phyloP scores from a whole-genome alignment of 371 early-diverging fungal species.

The Saksenaea vasiformis region DNA sequence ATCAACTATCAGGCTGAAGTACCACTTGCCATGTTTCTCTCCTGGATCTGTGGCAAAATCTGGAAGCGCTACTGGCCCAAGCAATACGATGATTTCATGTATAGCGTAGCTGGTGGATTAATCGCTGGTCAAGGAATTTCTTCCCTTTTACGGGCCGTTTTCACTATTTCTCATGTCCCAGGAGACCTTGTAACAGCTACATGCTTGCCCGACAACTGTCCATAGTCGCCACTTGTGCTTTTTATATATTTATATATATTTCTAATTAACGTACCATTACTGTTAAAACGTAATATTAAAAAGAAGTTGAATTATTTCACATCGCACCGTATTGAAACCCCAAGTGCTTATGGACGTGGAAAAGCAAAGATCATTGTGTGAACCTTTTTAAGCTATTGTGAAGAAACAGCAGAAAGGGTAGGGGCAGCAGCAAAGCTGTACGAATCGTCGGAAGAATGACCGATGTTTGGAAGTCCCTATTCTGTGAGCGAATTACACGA shows the following conservation, averaged over 20 bases:
- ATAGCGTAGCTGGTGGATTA: conserved; percentile 60
- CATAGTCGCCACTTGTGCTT: conserved; percentile 13
- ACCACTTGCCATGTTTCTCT: conserved; percentile 49
- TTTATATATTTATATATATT: not conserved
- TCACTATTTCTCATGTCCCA: conserved; percentile 35
- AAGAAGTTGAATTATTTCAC: not conserved
- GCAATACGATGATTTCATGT: conserved; percentile 37
- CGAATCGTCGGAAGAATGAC: no score
- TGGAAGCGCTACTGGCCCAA: conserved; percentile 38
- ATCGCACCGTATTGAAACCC: no score
- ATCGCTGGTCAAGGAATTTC: conserved; percentile 74
- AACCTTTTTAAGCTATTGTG: no score
- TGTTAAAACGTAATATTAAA: not conserved
- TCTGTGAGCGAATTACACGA: no score
- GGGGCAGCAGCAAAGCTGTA: no score
- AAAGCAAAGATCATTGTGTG: no score
- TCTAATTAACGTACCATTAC: not conserved
- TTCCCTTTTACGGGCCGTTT: conserved; percentile 59
- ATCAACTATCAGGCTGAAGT: conserved; percentile 46
- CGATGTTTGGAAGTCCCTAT: no score
- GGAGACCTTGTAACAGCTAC: conserved; percentile 16
- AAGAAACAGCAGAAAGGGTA: no score
- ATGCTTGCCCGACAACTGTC: conserved; percentile 27
- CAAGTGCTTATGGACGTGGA: no score
- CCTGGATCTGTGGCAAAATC: conserved; percentile 30